Evolutionary conservation across 768 basidiomycete genomes (phyloP), one percentile per base, ranked within the genome.

Genomic region (Strobilomyces confusus): DNA sequence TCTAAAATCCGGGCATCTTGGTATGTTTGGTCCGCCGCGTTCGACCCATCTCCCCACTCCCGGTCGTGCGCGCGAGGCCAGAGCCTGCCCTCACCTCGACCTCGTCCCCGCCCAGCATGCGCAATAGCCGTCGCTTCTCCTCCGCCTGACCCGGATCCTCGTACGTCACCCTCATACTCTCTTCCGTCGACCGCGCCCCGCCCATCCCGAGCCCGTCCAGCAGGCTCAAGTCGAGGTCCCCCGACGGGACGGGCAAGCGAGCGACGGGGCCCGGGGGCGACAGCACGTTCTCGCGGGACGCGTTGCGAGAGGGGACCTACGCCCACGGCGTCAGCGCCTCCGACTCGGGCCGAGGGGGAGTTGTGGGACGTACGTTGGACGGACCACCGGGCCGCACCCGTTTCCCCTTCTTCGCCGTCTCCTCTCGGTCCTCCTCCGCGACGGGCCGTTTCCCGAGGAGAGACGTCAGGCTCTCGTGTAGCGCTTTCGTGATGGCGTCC

Each of bases 381-480:
- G 63, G 61, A 0, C 67, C 68, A 6, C 68, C 67, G 1, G 75
- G 77, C 13, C 76, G 63, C 12, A 71, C 62, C 32, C 76, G 66
- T 48, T 75, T 75, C 2, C 71, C 71, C 46, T 62, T 65, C 44
- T 60, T 67, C 11, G 19, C 52, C 25, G 23, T 44, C 12, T 55
- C 58, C 33, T 43, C 40, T 9, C 40, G 23, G n/a, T 77, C 76
- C 4, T 75, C 74, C 12, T 76, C 77, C 4, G 72, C 70, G 0
- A 76, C 69, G 11, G 75, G 74, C 9, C 87, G 77, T 65, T 92
- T 91, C 9, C 87, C 88, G 15, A 91, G 72, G 51, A 89, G 67
- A 20, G 80, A 79, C 6, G 82, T 80, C 45, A 90, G 80, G 55
- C 81, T 86, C 58, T 88, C 84, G 56, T 87, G 80, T 20, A 89